Evolutionary conservation across 352 stramenopile species (phyloP), one percentile per base, ranked within the genome.

Genomic region (Bremia lactucae): DNA sequence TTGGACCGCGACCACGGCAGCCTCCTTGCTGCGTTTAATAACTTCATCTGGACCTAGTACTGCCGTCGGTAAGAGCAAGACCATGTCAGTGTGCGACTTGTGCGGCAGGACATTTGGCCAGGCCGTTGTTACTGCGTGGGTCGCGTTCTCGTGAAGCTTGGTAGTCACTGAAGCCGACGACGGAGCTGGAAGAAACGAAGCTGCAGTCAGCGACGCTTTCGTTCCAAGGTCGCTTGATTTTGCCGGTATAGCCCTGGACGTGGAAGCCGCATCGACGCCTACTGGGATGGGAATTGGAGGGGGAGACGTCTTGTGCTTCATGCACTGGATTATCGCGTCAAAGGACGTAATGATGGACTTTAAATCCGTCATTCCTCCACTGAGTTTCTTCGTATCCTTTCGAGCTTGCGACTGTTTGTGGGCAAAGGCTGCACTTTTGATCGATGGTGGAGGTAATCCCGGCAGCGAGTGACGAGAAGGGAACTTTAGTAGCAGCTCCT

Each of bases 1-100:
- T 57, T 92, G 76, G 3, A 88, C 74, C 6, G 75, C 74, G 6
- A 75, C 68, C 3, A 81, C 74, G 8, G 79, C 76, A 0, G 75
- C 70, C 45, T 87, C 71, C 40, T 92, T 92, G 52, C 76, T 88
- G 24, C 77, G 74, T 40, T 89, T 88, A 46, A 92, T 92, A 20
- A 92, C 79, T 58, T 92, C 76, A 40, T 92, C 79, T 14, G 79
- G 79, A 3, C 62, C 64, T 10, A 92, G 42, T 2, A 71, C 51
- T 3, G 53, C 42, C 4, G 49, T 56, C 19, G 76, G 72, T 11
- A 92, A 42, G 18, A 87, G 42, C 21, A 70, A 71, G 19, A 87
- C 64, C 40, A 89, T 79, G 24, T 88, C 79, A 0, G 68, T 56
- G 26, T 92, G 73, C 6, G 79, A 92, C 33, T 92, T 89, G 58